A percentile compares a stretch with the other conserved stretches of the same genome.
Evolutionary conservation across 2,329 filamentous ascomycete genomes (phyloP).

Genomic region (Sporothrix luriei): DNA sequence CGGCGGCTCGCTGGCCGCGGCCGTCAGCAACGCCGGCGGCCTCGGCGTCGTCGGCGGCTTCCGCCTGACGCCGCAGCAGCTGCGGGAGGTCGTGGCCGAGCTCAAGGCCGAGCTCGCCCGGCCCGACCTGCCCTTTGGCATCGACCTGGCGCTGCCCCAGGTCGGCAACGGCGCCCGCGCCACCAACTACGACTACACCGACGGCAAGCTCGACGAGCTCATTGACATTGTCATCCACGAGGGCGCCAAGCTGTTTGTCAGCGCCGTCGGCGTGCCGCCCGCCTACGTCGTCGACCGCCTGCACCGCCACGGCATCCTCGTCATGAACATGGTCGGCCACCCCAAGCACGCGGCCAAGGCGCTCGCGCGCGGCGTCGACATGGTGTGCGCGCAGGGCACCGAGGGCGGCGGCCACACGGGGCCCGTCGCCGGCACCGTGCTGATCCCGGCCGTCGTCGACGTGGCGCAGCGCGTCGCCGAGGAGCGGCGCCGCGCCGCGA

Average conservation of each 20-base stretch:
- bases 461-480: conserved; percentile 69
- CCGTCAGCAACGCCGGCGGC: conserved; percentile 85
- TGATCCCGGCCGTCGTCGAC: conserved; percentile 86
- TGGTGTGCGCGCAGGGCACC: conserved; percentile 88
- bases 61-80: conserved; percentile 72
- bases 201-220: conserved; percentile 82
- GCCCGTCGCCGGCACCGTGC: conserved; percentile 79
- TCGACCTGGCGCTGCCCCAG: conserved; percentile 89
- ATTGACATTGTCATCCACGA: conserved; percentile 84
- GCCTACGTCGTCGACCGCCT: conserved; percentile 70
- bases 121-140: conserved; percentile 77
- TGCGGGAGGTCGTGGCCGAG: conserved; percentile 79
- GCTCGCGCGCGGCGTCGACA: conserved; percentile 81
- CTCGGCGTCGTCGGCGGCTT: conserved; percentile 74
- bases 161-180: conserved; percentile 79
- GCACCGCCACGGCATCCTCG: conserved; percentile 75
- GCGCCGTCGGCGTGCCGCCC: conserved; percentile 85
- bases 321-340: conserved; percentile 98
- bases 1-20: conserved; percentile 75
- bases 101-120: conserved; percentile 73
- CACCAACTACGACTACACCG: conserved; percentile 95
- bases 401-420: conserved; percentile 95
- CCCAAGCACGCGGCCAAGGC: conserved; percentile 91
- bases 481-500: conserved; percentile 46
- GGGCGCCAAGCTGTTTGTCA: conserved; percentile 83